A percentile compares a stretch with the other conserved stretches of the same genome.
These are phyloP conservation scores for Canariomyces notabilis DNA, from an alignment of 2,329 filamentous ascomycete species.

Conservation along the genomic window DNA sequence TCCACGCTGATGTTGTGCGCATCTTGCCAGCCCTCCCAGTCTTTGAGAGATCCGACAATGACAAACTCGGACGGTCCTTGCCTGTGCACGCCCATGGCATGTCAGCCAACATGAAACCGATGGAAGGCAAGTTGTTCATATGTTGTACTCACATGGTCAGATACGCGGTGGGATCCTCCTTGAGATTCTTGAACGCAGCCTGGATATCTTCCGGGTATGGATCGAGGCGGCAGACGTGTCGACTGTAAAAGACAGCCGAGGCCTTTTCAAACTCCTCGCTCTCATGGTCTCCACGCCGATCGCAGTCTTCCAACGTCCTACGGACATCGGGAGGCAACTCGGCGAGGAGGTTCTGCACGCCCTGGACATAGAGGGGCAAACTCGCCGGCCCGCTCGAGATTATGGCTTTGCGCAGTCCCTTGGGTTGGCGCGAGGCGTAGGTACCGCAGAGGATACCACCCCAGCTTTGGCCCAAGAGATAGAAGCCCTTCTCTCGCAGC, in stretches of 20 bases:
- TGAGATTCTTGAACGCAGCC: conserved; percentile 18
- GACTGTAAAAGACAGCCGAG: conserved; percentile 14
- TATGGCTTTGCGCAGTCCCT: conserved; percentile 23
- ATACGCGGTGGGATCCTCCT: conserved; percentile 23
- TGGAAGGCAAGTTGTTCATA: too few species aligned
- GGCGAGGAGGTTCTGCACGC: conserved; percentile 15
- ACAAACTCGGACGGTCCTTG: conserved; percentile 28
- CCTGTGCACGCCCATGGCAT: conserved; percentile 10
- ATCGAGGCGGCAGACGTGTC: conserved; percentile 22
- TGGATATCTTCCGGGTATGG: conserved; percentile 21
- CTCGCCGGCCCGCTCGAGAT: conserved; percentile 24
- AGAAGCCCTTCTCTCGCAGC: neutral
- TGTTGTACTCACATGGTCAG: conserved; percentile 23
- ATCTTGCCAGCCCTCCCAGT: conserved; percentile 26
- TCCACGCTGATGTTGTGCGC: conserved; percentile 22
- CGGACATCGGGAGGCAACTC: conserved; percentile 21
- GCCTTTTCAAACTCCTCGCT: conserved; percentile 21
- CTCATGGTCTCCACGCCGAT: conserved; percentile 19
- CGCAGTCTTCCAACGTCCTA: conserved; percentile 18
- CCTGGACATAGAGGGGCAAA: conserved; percentile 23
- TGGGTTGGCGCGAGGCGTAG: conserved; percentile 15
- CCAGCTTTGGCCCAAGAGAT: conserved; percentile 4
- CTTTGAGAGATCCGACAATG: conserved; percentile 22
- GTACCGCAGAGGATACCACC: conserved; percentile 15
- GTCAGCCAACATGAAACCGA: too few species aligned